A percentile compares a stretch with the other conserved stretches of the same genome.
Evolutionary conservation across 2,329 filamentous ascomycete species (phyloP).

Genomic region (Cladosporium sp.): DNA sequence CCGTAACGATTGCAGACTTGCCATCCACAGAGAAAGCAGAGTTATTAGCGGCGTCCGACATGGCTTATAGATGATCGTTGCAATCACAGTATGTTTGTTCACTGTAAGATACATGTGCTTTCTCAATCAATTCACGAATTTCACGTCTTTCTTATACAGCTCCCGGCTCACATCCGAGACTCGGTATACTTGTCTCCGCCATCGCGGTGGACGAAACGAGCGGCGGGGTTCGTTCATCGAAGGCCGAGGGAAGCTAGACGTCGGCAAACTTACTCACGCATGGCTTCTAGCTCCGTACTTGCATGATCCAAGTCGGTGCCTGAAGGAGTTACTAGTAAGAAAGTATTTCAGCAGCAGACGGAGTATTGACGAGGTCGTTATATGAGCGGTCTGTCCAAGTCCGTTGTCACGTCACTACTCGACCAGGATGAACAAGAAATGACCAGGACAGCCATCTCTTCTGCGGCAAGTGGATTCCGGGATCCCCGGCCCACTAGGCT

Average conservation of each 20-base stretch:
- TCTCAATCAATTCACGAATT: no score
- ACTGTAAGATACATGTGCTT: no score
- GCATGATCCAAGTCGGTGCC: background rate
- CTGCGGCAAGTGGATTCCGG: slow-evolving; percentile 3
- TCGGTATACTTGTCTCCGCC: slow-evolving; percentile 6
- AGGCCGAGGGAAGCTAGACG: no score
- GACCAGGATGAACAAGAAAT: background rate
- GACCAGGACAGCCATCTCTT: background rate
- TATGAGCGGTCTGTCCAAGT: background rate
- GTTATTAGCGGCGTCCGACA: background rate
- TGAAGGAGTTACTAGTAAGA: background rate
- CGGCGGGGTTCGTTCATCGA: background rate
- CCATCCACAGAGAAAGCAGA: slow-evolving; percentile 41
- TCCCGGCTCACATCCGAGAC: background rate
- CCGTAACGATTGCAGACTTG: slow-evolving; percentile 48
- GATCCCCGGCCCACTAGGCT: background rate
- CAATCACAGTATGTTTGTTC: background rate
- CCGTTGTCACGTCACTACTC: background rate
- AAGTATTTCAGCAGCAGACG: background rate
- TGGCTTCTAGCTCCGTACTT: background rate
- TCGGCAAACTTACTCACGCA: background rate
- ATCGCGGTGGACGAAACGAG: background rate
- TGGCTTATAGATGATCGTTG: background rate
- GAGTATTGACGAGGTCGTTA: background rate
- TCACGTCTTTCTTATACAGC: background rate